Evolutionary conservation across 192 early-diverging fungal species (phyloP), one percentile per base, ranked within the genome.

Genomic region (Funneliformis mosseae): DNA sequence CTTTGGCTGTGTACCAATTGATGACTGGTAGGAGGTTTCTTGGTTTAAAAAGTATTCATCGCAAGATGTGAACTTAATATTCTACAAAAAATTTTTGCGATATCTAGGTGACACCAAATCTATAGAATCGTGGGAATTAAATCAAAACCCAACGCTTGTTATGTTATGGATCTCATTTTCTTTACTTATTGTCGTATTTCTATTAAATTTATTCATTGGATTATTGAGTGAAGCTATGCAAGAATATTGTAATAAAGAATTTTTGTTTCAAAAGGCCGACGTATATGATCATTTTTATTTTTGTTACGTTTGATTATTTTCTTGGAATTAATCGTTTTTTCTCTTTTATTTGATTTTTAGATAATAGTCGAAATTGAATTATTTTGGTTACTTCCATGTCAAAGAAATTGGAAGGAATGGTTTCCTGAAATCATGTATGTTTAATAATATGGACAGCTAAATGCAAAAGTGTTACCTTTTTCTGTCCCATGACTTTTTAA

Each of bases 171-270:
- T 74, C 9, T 27, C 72, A 18, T 74, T 74, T 28, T 74, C 43
- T 12, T 50, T 55, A 1, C 23, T 74, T 38, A 74, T 39, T 1
- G 69, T 12, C 4, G 42, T 71, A 23, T 71, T 42, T 23, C 33
- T 71, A 21, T 71, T 71, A 33, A 74, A 74, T 74, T 18, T 74
- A 11, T 74, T 74, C 33, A 50, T 74, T 42, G 72, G 72, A n/a
- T 74, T 74, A 74, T 46, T 74, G 21, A 74, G 14, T 74, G 3
- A 38, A 8, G 72, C 8, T 42, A 74, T 74, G 46, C 23, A 25
- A 27, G 4, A 50, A 8, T 28, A 50, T 10, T 2, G 50, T 46
- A 28, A 43, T 12, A 23, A 33, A 10, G 7, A 9, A 14, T 74
- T 50, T 55, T 21, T 74, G 33, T 3, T 6, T 74, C 41, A 74